These are phyloP conservation scores for Beauveria sp. DNA, from an alignment of 2,329 filamentous ascomycete species.

Conservation along the genomic window DNA sequence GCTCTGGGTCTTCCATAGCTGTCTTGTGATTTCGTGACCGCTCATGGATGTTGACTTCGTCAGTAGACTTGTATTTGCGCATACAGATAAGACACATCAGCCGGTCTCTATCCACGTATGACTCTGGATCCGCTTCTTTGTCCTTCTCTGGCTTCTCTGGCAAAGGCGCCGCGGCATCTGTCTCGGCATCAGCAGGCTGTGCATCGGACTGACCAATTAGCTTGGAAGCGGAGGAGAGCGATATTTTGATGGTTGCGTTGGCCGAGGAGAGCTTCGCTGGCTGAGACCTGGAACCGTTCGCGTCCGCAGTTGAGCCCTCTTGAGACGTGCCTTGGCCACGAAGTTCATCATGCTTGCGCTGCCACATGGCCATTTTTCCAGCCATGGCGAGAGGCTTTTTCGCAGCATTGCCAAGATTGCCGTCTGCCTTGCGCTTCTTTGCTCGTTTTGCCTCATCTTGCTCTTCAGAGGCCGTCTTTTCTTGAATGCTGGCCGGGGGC, in stretches of 20 bases:
- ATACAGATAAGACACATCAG: slow-evolving; percentile 38
- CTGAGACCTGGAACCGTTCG: not conserved
- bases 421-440: slow-evolving; percentile 50
- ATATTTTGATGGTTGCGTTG: slow-evolving; percentile 15
- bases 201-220: not conserved
- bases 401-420: slow-evolving; percentile 19
- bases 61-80: slow-evolving; percentile 37
- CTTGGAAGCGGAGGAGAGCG: slow-evolving; percentile 10
- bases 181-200: slow-evolving; percentile 10
- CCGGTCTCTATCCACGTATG: slow-evolving; percentile 51
- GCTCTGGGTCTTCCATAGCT: slow-evolving; percentile 31
- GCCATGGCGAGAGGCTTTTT: slow-evolving; percentile 35
- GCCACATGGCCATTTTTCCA: slow-evolving; percentile 37
- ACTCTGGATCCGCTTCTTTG: slow-evolving; percentile 21
- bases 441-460: slow-evolving; percentile 28
- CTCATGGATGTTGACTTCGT: slow-evolving; percentile 35
- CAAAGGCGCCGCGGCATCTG: slow-evolving; percentile 15
- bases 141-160: slow-evolving; percentile 8
- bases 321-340: slow-evolving; percentile 15
- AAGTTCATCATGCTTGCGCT: slow-evolving; percentile 35
- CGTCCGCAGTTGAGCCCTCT: not conserved
- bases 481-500: slow-evolving; percentile 25
- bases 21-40: slow-evolving; percentile 34
- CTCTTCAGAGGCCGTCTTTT: slow-evolving; percentile 13
- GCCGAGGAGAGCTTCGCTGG: slow-evolving; percentile 10